Conservation (phyloP, 768 basidiomycete species). For the Scleroderma bovista region DNA sequence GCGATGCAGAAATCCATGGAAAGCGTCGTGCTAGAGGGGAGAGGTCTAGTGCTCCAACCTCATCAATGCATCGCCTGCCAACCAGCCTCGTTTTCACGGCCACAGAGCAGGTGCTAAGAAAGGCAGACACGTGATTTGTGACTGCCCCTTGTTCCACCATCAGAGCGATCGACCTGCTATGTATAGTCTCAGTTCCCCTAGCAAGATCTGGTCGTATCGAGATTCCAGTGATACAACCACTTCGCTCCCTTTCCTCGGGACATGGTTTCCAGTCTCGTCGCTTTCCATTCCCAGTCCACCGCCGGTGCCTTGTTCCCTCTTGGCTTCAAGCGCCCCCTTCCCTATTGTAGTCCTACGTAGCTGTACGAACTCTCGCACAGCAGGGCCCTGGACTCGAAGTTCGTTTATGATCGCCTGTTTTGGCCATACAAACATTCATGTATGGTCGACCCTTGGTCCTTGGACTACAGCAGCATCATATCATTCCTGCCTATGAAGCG, state of each 20-base stretch:
- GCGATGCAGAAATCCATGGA: not conserved
- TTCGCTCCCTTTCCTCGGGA: slow-evolving; percentile 5
- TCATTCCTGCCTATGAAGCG: not conserved
- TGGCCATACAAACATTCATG: not conserved
- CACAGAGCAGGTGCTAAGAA: not conserved
- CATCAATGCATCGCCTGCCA: not conserved
- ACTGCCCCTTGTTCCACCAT: not conserved
- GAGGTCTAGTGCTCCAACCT: slow-evolving; percentile 1
- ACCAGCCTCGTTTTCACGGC: slow-evolving; percentile 1
- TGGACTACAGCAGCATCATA: not conserved
- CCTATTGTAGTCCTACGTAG: not conserved
- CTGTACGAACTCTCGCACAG: not conserved
- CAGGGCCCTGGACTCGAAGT: not conserved
- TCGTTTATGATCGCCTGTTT: not conserved
- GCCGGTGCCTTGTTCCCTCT: not conserved
- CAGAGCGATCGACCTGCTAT: slow-evolving; percentile 9
- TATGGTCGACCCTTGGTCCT: not conserved
- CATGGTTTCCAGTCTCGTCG: not conserved
- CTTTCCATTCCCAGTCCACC: not conserved
- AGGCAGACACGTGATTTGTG: slow-evolving; percentile 7
- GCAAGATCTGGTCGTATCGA: slow-evolving; percentile 6
- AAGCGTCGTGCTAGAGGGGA: not conserved
- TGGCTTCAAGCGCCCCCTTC: not conserved
- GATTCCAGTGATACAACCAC: slow-evolving; percentile 6
- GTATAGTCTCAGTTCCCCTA: slow-evolving; percentile 1